These are phyloP conservation scores for Vitis rotundifolia DNA, from an alignment of 164 flowering plant species.

Conservation along the genomic window DNA sequence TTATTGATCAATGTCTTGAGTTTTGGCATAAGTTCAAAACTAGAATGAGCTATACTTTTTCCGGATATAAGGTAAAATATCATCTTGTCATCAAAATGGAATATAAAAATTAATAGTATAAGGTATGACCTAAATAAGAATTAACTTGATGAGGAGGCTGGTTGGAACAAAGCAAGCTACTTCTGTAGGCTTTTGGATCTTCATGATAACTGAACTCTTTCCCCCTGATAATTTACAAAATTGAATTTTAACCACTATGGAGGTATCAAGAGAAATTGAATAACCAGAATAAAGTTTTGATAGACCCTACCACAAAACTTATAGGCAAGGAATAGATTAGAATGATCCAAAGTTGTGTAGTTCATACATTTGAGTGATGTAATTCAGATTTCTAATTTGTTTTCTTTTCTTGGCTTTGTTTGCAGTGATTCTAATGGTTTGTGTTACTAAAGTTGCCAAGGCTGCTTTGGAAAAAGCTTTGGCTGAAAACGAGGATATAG, in stretches of 20 bases:
- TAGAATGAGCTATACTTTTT: too few relatives aligned
- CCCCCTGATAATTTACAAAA: not conserved
- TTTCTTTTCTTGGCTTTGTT: not conserved
- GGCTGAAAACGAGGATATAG: constrained; percentile 68
- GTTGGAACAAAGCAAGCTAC: not conserved
- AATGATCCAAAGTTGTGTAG: not conserved
- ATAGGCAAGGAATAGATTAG: not conserved
- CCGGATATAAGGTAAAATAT: too few relatives aligned
- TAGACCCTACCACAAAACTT: not conserved
- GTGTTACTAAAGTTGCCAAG: constrained; percentile 77
- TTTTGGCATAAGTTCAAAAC: too few relatives aligned
- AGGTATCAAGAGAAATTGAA: not conserved
- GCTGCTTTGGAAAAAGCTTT: constrained; percentile 83
- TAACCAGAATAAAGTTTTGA: not conserved
- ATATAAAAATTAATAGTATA: too few relatives aligned
- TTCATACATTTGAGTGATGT: not conserved
- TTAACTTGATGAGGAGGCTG: not conserved
- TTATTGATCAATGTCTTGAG: too few relatives aligned
- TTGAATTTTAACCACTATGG: not conserved
- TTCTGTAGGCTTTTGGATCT: not conserved
- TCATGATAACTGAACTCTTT: not conserved
- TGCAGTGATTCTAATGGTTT: constrained; percentile 65
- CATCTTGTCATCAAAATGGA: too few relatives aligned
- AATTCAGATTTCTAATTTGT: not conserved
- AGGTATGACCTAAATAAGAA: not conserved